These are phyloP conservation scores for Ensete ventricosum DNA, from an alignment of 176 grass and related monocot genomes.

Conservation along the genomic window DNA sequence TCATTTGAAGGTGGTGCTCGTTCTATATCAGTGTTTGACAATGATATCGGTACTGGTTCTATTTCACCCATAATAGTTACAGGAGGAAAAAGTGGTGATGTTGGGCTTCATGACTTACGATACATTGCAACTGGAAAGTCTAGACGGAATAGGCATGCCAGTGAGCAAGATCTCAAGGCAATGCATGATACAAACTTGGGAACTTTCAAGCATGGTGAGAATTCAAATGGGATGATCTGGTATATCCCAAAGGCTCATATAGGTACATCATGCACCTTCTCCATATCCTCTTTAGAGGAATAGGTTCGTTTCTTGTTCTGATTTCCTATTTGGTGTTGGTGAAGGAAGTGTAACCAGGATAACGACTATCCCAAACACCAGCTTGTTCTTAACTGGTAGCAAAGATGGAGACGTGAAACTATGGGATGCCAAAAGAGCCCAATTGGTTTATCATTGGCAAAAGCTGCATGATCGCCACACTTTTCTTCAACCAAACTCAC, in stretches of 20 bases:
- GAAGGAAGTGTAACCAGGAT: slow-evolving; percentile 74
- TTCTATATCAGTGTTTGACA: slow-evolving; percentile 74
- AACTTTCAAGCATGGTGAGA: slow-evolving; percentile 29
- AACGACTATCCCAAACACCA: slow-evolving; percentile 65
- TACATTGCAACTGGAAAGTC: slow-evolving; percentile 74
- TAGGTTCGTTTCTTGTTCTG: slow-evolving; percentile 14
- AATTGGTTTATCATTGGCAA: slow-evolving; percentile 73
- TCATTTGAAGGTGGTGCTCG: slow-evolving; percentile 71
- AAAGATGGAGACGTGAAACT: slow-evolving; percentile 99
- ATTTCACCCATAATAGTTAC: slow-evolving; percentile 72
- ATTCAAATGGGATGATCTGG: slow-evolving; percentile 65
- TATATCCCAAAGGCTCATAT: slow-evolving; percentile 92
- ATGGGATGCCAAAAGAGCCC: slow-evolving; percentile 87
- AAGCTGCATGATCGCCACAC: slow-evolving; percentile 92
- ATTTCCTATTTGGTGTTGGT: slow-evolving; percentile 15
- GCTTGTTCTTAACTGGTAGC: slow-evolving; percentile 89
- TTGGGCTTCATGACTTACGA: slow-evolving; percentile 76
- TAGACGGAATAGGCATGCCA: slow-evolving; percentile 39
- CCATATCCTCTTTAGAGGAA: slow-evolving; percentile 16
- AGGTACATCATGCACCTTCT: slow-evolving; percentile 41
- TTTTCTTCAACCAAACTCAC: slow-evolving; percentile 90
- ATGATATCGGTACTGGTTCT: slow-evolving; percentile 56
- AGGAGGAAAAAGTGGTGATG: slow-evolving; percentile 81
- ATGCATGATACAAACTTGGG: slow-evolving; percentile 30
- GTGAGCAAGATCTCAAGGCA: slow-evolving; percentile 27